Evolutionary conservation across 805 yeast genomes (phyloP).

Genomic region (Jamesozyma rosinii): DNA sequence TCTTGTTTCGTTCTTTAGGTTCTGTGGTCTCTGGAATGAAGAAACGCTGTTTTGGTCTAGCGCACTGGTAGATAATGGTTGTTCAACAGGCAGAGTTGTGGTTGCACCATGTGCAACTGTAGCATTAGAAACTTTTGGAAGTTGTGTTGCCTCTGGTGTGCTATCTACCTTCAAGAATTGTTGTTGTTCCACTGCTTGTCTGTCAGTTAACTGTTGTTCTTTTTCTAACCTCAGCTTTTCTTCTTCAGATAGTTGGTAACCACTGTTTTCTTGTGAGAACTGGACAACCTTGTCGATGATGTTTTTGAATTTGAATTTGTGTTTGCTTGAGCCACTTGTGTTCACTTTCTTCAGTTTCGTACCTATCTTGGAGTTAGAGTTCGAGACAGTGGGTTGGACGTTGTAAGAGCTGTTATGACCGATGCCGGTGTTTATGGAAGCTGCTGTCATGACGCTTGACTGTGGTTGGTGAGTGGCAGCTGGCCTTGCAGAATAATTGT

Average conservation of each 20-base stretch:
- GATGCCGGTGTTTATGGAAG: not conserved
- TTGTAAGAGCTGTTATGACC: not conserved
- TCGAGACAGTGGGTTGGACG: not conserved
- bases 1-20: not conserved
- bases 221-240: constrained; percentile 7
- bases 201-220: not conserved
- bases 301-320: constrained; percentile 18
- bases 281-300: constrained; percentile 26
- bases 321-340: not conserved
- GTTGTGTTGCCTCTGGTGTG: not conserved
- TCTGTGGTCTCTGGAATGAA: constrained; percentile 8
- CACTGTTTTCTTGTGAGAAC: constrained; percentile 29
- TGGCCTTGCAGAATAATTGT: not conserved
- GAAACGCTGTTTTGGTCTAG: constrained; percentile 6
- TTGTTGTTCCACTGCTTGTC: constrained; percentile 2
- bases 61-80: constrained; percentile 5
- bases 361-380: not conserved
- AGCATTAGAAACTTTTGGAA: not conserved
- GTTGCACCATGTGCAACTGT: constrained; percentile 12
- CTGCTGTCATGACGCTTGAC: too few species aligned
- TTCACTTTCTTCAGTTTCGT: not conserved
- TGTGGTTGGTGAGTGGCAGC: not conserved
- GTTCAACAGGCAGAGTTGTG: constrained; percentile 13
- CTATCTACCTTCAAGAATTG: constrained; percentile 1
- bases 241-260: constrained; percentile 23